These are phyloP conservation scores for Fennellomyces sp. DNA, from an alignment of 371 early-diverging fungal species.

Conservation along the genomic window DNA sequence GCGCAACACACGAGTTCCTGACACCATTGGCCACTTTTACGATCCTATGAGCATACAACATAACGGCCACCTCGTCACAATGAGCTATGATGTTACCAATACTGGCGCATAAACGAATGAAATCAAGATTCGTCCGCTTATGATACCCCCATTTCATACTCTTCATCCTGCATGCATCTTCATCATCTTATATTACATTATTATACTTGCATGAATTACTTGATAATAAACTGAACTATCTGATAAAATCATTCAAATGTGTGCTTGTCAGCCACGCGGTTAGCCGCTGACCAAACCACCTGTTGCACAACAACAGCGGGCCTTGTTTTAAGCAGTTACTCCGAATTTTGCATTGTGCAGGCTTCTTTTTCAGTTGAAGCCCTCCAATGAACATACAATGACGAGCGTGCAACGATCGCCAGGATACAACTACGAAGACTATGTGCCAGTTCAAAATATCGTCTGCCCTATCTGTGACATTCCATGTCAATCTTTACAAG, in stretches of 20 bases:
- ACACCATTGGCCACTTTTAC: slow-evolving; percentile 33
- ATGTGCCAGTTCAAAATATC: slow-evolving; percentile 43
- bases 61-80: slow-evolving; percentile 9
- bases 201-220: too few species aligned
- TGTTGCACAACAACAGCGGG: too few species aligned
- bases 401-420: slow-evolving; percentile 9
- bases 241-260: too few species aligned
- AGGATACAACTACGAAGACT: slow-evolving; percentile 42
- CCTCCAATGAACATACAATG: not conserved
- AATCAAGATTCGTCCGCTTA: not conserved
- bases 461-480: slow-evolving; percentile 59
- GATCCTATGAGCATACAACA: slow-evolving; percentile 41
- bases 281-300: too few species aligned
- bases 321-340: too few species aligned
- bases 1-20: slow-evolving; percentile 34
- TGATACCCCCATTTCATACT: not conserved
- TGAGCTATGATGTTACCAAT: slow-evolving; percentile 32
- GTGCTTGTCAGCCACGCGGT: too few species aligned
- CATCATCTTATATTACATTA: too few species aligned
- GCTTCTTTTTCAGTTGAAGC: too few species aligned
- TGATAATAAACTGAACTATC: too few species aligned
- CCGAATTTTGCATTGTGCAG: too few species aligned
- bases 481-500: slow-evolving; percentile 43
- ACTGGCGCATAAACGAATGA: slow-evolving; percentile 30
- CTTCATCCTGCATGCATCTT: not conserved